Conservation (phyloP, 495 filamentous ascomycete genomes). For the Talaromyces liani region DNA sequence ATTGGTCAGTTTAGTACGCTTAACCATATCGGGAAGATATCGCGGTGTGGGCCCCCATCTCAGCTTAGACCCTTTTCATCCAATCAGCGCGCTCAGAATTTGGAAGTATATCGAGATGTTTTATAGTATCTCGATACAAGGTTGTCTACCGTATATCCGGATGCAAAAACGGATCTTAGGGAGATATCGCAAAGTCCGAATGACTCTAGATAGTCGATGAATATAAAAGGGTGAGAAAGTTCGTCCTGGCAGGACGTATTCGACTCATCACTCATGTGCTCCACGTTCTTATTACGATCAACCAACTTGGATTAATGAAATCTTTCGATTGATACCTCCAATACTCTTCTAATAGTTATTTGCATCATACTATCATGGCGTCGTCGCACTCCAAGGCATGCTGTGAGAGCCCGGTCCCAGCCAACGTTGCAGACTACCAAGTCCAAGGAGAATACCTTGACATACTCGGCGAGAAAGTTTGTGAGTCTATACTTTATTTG, state of each 20-base stretch:
- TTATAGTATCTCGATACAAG: not conserved
- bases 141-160: not conserved
- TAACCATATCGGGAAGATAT: not conserved
- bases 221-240: not conserved
- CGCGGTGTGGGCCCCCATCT: not conserved
- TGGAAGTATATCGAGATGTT: not conserved
- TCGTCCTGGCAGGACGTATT: not conserved
- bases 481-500: constrained; percentile 11
- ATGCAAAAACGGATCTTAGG: not conserved
- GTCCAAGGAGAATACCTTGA: constrained; percentile 18
- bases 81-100: not conserved
- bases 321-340: no score
- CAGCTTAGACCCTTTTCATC: not conserved
- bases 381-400: constrained; percentile 9
- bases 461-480: constrained; percentile 21
- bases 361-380: not conserved
- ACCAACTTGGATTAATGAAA: no score
- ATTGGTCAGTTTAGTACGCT: not conserved
- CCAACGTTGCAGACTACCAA: constrained; percentile 13
- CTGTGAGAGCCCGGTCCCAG: constrained; percentile 7
- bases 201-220: not conserved
- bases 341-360: no score
- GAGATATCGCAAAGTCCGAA: not conserved
- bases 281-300: no score
- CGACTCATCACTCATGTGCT: not conserved